Base-by-base conservation (phyloP, 257 asterid species). In the Solanum chiquidenum region DNA sequence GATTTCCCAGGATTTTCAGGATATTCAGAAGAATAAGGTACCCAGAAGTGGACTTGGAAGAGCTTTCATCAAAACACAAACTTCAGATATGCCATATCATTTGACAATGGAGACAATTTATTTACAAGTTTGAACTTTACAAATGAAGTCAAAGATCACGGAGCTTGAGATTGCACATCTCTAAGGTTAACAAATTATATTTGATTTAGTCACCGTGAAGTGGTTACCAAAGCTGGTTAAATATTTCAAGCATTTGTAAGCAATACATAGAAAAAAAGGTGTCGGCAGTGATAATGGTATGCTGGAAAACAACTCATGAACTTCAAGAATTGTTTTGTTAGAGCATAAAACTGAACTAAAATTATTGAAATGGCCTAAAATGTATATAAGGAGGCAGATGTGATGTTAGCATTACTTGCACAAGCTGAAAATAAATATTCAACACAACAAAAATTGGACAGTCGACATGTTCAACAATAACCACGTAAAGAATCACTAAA, bases 1-100 rank as follows among this genome's bases (percentile, higher is more conserved):
- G 42, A 73, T 66, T 44, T 14, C 66, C 64, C 64, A 42, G 58
- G 92, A 46, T 90, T 85, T 90, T 88, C 91, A 72, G 91, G 90
- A 79, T 79, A 42, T 79, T 10, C 52, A 74, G 52, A 74, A 74
- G 52, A 37, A 74, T 74, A 74, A 74, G 82, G 83, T 35, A 74
- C 20, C 83, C 83, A 74, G 33, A 35, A 35, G 18, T 35, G 40
- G 52, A 74, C 52, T 74, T 37, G 40, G 40, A 35, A 74, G 83
- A 74, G 5, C 40, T 29, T 79, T 27, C 85, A 79, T 27, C 64
- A 79, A 44, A 77, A 44, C 10, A 21, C 25, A 79, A 79, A 27
- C 25, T 79, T 8, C 38, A 44, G 21, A 27, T 35, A 27, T 79
- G 85, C 40, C 66, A 79, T 40, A 79, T 42, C 9, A n/a, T 77